Conservation (phyloP, 345 rosid genomes). For the Hypericum androsaemum region DNA sequence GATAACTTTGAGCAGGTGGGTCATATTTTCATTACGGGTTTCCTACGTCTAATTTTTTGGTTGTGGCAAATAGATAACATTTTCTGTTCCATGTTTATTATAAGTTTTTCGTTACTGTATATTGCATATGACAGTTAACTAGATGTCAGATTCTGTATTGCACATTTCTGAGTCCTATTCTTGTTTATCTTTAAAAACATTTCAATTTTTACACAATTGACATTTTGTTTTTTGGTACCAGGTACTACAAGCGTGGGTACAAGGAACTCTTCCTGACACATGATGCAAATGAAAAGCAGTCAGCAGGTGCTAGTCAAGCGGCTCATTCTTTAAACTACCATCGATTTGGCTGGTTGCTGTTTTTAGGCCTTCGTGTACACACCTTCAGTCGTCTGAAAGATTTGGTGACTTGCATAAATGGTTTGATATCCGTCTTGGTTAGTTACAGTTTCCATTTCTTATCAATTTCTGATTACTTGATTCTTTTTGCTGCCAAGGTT, state of each 20-base stretch:
- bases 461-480: no score
- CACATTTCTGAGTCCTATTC: not conserved
- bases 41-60: not conserved
- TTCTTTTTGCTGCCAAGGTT: no score
- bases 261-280: slow-evolving; percentile 55
- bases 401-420: slow-evolving; percentile 77
- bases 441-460: slow-evolving; percentile 21
- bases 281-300: slow-evolving; percentile 41
- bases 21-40: not conserved
- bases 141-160: no score
- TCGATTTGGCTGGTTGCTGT: slow-evolving; percentile 88
- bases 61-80: not conserved
- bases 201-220: slow-evolving; percentile 3
- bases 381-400: slow-evolving; percentile 78
- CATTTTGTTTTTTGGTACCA: slow-evolving; percentile 17
- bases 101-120: no score
- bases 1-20: slow-evolving; percentile 74
- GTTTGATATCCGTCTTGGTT: slow-evolving; percentile 81
- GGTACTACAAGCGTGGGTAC: slow-evolving; percentile 71
- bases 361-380: slow-evolving; percentile 81
- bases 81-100: no score
- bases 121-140: no score
- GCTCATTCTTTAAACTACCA: slow-evolving; percentile 39
- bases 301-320: slow-evolving; percentile 25
- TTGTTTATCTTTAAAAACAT: not conserved